Base-by-base conservation (phyloP, 1,284 basidiomycete species). In the Irpex rosettiformis region DNA sequence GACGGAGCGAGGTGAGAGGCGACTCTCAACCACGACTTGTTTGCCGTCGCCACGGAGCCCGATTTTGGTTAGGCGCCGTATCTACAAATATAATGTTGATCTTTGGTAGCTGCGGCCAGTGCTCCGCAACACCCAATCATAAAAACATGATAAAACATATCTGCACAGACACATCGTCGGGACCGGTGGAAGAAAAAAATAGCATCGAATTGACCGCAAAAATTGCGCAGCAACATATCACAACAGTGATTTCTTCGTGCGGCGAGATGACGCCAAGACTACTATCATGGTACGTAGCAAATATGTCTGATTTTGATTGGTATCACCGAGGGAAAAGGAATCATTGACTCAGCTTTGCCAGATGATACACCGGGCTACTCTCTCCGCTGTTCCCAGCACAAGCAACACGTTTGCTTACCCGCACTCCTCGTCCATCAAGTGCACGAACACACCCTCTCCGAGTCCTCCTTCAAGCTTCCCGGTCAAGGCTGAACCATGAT, bases 51-150 rank as follows among this genome's bases (percentile, higher is more conserved):
- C 24, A 51, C 48, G 7, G 10, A 24, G 22, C 22, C 43, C 43
- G 16, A 18, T 18, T 51, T 51, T 51, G 48, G 48, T 25, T n/a
- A 51, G 25, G 48, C 48, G 48, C 48, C 48, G n/a, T 51, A 25
- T 29, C 11, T n/a, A n/a, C n/a, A n/a, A n/a, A n/a, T n/a, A 28
- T 40, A 13, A 28, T 18, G 16, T 13, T 28, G 27, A 28, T 28
- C 18, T 47, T n/a, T 25, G 45, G 45, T 21, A n/a, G 45, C 45
- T 47, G 45, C 45, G 45, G 45, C 45, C 45, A 25, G 11, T 47
- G 43, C 43, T 47, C 13, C 22, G 43, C 43, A 18, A 47, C 43
- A 21, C 43, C 18, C 43, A 47, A 18, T 21, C n/a, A 18, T n/a
- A 24, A 47, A 24, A 47, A 47, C 43, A 47, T 24, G 18, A 37